Evolutionary conservation across 169 alveolate species (phyloP).

Genomic region (Plasmodium fragile): DNA sequence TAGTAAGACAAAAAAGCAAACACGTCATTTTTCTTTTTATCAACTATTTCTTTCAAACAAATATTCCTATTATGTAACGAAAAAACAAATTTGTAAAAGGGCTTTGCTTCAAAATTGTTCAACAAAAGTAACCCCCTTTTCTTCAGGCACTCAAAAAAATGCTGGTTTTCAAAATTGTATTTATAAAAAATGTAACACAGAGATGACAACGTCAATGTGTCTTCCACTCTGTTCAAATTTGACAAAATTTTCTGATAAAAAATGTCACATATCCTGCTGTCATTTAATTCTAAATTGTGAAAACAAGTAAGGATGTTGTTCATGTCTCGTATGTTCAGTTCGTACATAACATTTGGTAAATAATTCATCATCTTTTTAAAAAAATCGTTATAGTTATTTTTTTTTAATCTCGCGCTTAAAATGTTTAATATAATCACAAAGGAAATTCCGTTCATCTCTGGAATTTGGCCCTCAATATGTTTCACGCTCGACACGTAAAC

Average conservation of each 20-base stretch:
- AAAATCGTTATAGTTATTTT: conserved; percentile 54
- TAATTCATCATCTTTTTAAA: conserved; percentile 57
- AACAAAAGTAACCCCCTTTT: conserved; percentile 19
- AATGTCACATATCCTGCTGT: conserved; percentile 44
- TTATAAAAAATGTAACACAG: conserved; percentile 58
- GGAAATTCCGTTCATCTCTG: conserved; percentile 47
- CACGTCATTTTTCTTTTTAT: conserved; percentile 43
- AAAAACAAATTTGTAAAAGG: conserved; percentile 48
- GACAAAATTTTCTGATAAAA: conserved; percentile 45
- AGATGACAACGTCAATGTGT: conserved; percentile 27
- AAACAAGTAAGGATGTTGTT: conserved; percentile 40
- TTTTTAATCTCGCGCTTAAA: conserved; percentile 55
- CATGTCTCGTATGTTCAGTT: conserved; percentile 51
- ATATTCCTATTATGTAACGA: conserved; percentile 44
- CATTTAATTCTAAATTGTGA: conserved; percentile 51
- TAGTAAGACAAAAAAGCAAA: conserved; percentile 17
- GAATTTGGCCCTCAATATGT: conserved; percentile 29
- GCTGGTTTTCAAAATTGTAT: conserved; percentile 34
- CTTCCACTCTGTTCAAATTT: conserved; percentile 40
- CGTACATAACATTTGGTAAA: conserved; percentile 57
- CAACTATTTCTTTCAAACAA: conserved; percentile 50
- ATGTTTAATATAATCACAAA: conserved; percentile 52
- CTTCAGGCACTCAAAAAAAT: conserved; percentile 55
- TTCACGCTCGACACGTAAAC: conserved; percentile 36
- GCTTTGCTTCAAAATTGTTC: conserved; percentile 20